Percentiles rank a stretch among this genome's conserved stretches.
These are phyloP conservation scores for Ambrosia trifida DNA, from an alignment of 129 eudicot genomes.

Conservation along the genomic window DNA sequence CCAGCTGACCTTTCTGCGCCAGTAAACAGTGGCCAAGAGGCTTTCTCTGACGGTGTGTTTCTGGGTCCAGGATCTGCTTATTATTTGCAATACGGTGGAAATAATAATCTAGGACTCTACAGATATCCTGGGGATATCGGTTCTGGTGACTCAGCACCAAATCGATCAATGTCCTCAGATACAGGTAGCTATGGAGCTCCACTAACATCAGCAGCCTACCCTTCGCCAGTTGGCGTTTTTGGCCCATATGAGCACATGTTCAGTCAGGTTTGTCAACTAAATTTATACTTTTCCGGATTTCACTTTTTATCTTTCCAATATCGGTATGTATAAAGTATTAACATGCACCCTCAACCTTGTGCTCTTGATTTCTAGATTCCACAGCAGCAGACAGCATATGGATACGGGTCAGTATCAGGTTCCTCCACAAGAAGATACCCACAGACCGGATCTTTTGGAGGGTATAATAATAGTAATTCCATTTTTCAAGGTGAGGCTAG, in stretches of 20 bases:
- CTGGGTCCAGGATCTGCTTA: constrained; percentile 70
- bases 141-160: constrained; percentile 58
- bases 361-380: constrained; percentile 39
- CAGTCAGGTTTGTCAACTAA: constrained; percentile 65
- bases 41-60: constrained; percentile 45
- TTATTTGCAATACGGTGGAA: constrained; percentile 67
- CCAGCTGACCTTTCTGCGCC: constrained; percentile 63
- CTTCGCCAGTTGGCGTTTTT: constrained; percentile 63
- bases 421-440: constrained; percentile 58
- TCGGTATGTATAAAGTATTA: not conserved
- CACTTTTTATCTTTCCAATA: not conserved
- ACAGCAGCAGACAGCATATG: constrained; percentile 62
- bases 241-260: constrained; percentile 44
- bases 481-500: constrained; percentile 50
- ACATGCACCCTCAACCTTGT: not conserved
- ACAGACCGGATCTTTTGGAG: constrained; percentile 53
- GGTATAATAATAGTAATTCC: constrained; percentile 38
- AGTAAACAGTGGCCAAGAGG: constrained; percentile 69
- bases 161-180: constrained; percentile 57
- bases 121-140: constrained; percentile 65
- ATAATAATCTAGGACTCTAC: constrained; percentile 59
- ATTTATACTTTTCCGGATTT: not conserved
- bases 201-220: constrained; percentile 61
- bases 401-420: constrained; percentile 53
- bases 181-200: constrained; percentile 55